Evolutionary conservation across 164 flowering plant species (phyloP).

Genomic region (Tetracentron sinense): DNA sequence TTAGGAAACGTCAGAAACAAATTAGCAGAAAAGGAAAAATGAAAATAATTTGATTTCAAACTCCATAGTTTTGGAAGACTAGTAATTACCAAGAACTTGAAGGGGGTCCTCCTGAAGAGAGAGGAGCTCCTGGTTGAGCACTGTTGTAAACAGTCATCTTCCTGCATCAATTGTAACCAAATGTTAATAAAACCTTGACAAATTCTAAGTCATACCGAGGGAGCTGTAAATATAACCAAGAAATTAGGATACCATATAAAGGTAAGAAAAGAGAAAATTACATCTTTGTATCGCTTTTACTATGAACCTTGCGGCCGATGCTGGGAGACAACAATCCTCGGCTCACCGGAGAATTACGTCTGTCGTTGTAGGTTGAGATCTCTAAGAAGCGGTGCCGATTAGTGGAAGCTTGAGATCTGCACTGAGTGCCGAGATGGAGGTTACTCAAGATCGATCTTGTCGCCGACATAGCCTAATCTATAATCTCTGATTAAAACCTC

Average conservation of each 20-base stretch:
- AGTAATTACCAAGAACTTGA: conserved; percentile 27
- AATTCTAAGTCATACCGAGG: too few species aligned
- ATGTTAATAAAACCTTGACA: too few species aligned
- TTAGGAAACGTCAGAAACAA: background rate
- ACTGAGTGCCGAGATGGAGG: background rate
- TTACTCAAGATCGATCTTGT: background rate
- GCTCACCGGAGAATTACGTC: background rate
- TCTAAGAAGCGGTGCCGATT: background rate
- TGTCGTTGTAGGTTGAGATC: background rate
- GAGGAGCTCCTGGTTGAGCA: conserved; percentile 21
- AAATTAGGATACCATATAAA: background rate
- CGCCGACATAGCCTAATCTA: background rate
- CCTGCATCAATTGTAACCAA: conserved; percentile 12
- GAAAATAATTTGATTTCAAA: background rate
- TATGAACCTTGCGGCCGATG: background rate
- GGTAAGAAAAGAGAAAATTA: background rate
- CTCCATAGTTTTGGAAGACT: too few species aligned
- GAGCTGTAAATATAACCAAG: too few species aligned
- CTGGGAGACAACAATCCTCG: conserved; percentile 4
- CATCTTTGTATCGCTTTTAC: conserved; percentile 3
- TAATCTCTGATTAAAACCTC: too few species aligned
- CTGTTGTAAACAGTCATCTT: conserved; percentile 10
- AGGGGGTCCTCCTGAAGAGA: conserved; percentile 8
- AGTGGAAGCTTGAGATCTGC: background rate
- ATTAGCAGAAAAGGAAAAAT: background rate